Evolutionary conservation across 169 alveolate species (phyloP).

Genomic region (Theileria annulata): DNA sequence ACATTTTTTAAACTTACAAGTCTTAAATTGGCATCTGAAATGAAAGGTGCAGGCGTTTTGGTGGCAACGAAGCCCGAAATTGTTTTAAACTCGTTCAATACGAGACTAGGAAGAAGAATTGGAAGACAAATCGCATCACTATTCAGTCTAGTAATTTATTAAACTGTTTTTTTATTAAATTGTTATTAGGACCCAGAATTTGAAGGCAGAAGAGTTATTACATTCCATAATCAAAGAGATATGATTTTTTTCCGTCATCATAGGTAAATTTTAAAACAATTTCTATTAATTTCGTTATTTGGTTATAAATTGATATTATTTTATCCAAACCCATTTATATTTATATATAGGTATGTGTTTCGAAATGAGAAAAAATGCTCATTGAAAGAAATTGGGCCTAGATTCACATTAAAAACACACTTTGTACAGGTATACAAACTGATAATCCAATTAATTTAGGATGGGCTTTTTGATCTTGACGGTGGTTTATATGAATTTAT

Average conservation of each 20-base stretch:
- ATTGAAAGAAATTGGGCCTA: slow-evolving; percentile 98
- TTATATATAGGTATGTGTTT: slow-evolving; percentile 70
- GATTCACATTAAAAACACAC: slow-evolving; percentile 94
- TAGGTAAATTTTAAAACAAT: slow-evolving; percentile 89
- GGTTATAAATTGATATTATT: too few species aligned
- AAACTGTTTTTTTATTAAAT: neutral
- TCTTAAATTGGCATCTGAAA: slow-evolving; percentile 57
- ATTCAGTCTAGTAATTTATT: slow-evolving; percentile 84
- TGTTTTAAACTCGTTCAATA: slow-evolving; percentile 92
- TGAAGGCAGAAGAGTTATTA: slow-evolving; percentile 94
- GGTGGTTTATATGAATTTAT: slow-evolving; percentile 86
- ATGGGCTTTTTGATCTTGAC: slow-evolving; percentile 83
- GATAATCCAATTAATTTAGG: slow-evolving; percentile 49
- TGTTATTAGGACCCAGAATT: slow-evolving; percentile 89
- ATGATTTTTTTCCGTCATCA: slow-evolving; percentile 98
- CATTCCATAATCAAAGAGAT: slow-evolving; percentile 98
- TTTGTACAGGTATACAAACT: slow-evolving; percentile 87
- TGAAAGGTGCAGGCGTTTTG: slow-evolving; percentile 59
- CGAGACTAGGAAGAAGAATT: slow-evolving; percentile 95
- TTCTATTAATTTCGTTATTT: too few species aligned
- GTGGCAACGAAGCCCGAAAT: slow-evolving; percentile 94
- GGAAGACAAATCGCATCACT: slow-evolving; percentile 96
- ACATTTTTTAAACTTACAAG: slow-evolving; percentile 57
- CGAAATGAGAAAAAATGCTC: slow-evolving; percentile 83
- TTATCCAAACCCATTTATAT: neutral